Base-by-base conservation (phyloP, 192 early-diverging fungal genomes). In the Entrophospora sp. region DNA sequence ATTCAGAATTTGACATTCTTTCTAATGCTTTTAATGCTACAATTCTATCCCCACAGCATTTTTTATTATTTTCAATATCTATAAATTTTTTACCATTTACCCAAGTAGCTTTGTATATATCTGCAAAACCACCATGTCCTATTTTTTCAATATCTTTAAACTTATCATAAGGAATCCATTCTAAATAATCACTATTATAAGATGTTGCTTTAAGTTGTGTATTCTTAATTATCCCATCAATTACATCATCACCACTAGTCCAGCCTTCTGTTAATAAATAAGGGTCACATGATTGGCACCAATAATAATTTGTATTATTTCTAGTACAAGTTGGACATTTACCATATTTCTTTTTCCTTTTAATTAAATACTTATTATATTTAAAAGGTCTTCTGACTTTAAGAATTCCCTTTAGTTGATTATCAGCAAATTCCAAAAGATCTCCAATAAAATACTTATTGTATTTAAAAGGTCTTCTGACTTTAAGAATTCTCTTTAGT, bases 101-200 rank as follows among this genome's bases (percentile, higher is more conserved):
- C 32, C 63, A 64, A 5, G 1, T 52, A 25, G 63, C 63, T 3
- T n/a, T 27, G 52, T 51, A 64, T 18, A 64, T 22, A 1, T 0
- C 24, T 14, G 28, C 34, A 35, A 32, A 64, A 13, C 44, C 48
- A 51, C 44, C 44, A 16, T 40, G 7, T 12, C 35, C 45, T 9
- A 49, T 37, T 8, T 14, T 2, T n/a, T 51, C 30, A 14, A 64
- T 10, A 24, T 64, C 34, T 5, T 12, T n/a, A 30, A 64, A 64
- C 18, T 64, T 49, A 9, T 64, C 28, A 25, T 9, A 49, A 8
- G 45, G 35, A 36, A 64, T 64, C 38, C 32, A 64, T 64, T 64
- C 42, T 8, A 64, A 34, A 25, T 18, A 25, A 5, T 31, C 13
- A 14, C 12, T 13, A 4, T 13, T 2, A 24, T 14, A 14, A 20